These are phyloP conservation scores for Pseudozyma tsukubaensis DNA, from an alignment of 1,284 basidiomycete species.

Conservation along the genomic window DNA sequence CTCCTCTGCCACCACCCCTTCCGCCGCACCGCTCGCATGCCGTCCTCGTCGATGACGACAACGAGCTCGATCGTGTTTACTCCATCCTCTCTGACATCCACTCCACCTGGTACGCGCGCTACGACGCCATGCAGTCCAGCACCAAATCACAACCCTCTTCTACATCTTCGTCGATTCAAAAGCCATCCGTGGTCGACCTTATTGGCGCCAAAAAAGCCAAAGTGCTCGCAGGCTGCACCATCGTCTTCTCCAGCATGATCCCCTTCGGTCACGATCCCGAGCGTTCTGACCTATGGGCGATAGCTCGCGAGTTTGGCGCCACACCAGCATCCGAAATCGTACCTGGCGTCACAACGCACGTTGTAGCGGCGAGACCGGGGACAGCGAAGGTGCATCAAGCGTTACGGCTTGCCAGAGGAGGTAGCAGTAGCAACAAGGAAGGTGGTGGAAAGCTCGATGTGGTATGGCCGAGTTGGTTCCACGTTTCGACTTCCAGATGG, in stretches of 20 bases:
- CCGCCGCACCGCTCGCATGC: constrained; percentile 72
- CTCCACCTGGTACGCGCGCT: constrained; percentile 75
- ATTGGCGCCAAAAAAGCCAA: constrained; percentile 82
- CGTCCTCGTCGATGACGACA: constrained; percentile 86
- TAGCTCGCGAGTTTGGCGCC: constrained; percentile 89
- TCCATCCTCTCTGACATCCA: constrained; percentile 84
- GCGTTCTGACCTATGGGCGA: constrained; percentile 85
- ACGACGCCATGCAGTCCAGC: constrained; percentile 26
- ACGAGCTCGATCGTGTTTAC: constrained; percentile 81
- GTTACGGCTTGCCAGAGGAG: constrained; percentile 61
- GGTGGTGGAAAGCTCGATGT: constrained; percentile 75
- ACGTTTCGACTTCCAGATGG: constrained; percentile 86
- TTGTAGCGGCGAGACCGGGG: constrained; percentile 80
- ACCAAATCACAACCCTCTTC: constrained; percentile 12
- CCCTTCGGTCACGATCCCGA: constrained; percentile 84
- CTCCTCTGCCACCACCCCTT: constrained; percentile 25
- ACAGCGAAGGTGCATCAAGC: constrained; percentile 91
- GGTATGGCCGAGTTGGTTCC: constrained; percentile 89
- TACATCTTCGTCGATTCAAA: constrained; percentile 8
- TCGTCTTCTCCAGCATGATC: constrained; percentile 93
- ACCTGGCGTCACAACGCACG: constrained; percentile 79
- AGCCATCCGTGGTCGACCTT: constrained; percentile 74
- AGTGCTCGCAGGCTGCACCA: constrained; percentile 80
- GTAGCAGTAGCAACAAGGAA: constrained; percentile 57
- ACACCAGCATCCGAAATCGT: constrained; percentile 78